Evolutionary conservation across 2,329 filamentous ascomycete species (phyloP).

Genomic region (Phyllosticta capitalensis): DNA sequence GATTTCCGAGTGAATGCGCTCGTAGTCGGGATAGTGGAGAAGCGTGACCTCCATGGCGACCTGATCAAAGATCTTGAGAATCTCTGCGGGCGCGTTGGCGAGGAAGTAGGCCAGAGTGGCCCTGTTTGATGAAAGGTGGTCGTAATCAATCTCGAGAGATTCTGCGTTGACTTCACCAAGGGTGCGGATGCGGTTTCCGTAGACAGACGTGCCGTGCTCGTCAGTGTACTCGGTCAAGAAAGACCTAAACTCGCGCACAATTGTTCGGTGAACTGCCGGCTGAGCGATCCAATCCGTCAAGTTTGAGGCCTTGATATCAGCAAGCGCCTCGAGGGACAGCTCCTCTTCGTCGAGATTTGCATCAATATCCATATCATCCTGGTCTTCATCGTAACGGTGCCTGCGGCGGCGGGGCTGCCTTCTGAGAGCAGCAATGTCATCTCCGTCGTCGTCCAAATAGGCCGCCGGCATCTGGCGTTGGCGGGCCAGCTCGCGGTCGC

Average conservation of each 20-base stretch:
- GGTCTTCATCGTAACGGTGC: slow-evolving; percentile 88
- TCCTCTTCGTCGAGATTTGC: slow-evolving; percentile 95
- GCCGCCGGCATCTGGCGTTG: slow-evolving; percentile 59
- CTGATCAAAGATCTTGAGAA: slow-evolving; percentile 91
- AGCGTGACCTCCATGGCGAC: slow-evolving; percentile 95
- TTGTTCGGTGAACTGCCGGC: slow-evolving; percentile 80
- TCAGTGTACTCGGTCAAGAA: slow-evolving; percentile 96
- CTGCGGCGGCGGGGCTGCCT: slow-evolving; percentile 76
- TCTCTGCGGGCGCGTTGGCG: slow-evolving; percentile 89
- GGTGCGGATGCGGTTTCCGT: slow-evolving; percentile 85
- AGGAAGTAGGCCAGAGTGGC: slow-evolving; percentile 93
- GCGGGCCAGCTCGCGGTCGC: slow-evolving; percentile 62
- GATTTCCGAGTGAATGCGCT: slow-evolving; percentile 94
- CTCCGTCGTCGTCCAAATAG: slow-evolving; percentile 72
- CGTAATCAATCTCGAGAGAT: slow-evolving; percentile 90
- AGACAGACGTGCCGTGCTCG: slow-evolving; percentile 79
- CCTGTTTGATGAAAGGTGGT: slow-evolving; percentile 81
- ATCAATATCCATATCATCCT: slow-evolving; percentile 79
- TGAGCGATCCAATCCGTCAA: slow-evolving; percentile 93
- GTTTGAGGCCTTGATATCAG: slow-evolving; percentile 87
- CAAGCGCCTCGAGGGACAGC: slow-evolving; percentile 79
- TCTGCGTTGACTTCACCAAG: slow-evolving; percentile 97
- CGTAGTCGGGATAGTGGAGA: slow-evolving; percentile 94
- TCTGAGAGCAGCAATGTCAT: slow-evolving; percentile 74
- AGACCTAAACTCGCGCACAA: slow-evolving; percentile 93